Conservation (phyloP, 202 grass and related monocot species). For the Carex arenaria region DNA sequence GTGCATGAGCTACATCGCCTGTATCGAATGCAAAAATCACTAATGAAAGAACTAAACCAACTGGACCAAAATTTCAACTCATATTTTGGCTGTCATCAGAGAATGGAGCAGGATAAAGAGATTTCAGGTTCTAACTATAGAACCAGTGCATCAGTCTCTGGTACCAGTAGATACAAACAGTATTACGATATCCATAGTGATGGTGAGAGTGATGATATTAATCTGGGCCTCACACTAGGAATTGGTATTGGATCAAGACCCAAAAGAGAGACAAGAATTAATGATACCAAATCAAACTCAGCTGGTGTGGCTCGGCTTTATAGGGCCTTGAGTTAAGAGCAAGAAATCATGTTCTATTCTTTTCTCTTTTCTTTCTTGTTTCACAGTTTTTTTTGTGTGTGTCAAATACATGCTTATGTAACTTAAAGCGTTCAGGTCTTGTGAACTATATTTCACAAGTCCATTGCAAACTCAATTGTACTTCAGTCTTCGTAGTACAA, state of each 20-base stretch:
- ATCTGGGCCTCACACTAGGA: neutral
- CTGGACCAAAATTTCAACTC: slow-evolving; percentile 2
- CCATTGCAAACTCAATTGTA: neutral
- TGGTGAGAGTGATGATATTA: slow-evolving; percentile 14
- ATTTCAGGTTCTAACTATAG: slow-evolving; percentile 6
- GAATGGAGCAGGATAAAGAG: slow-evolving; percentile 1
- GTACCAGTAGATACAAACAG: neutral
- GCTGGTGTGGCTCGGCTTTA: slow-evolving; percentile 13
- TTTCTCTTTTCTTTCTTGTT: slow-evolving; percentile 4
- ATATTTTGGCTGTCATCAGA: neutral
- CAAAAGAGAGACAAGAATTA: neutral
- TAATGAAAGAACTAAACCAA: slow-evolving; percentile 25
- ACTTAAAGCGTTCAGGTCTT: neutral
- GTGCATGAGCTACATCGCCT: slow-evolving; percentile 29
- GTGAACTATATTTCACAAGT: neutral
- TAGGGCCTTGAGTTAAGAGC: slow-evolving; percentile 15
- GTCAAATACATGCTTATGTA: neutral
- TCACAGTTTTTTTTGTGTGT: neutral
- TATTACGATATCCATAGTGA: slow-evolving; percentile 12
- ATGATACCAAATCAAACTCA: neutral
- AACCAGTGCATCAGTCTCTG: slow-evolving; percentile 8
- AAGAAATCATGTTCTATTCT: neutral
- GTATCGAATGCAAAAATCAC: slow-evolving; percentile 28
- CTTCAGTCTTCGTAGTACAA: neutral
- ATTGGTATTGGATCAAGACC: slow-evolving; percentile 8